Conservation (phyloP, 2,329 filamentous ascomycete species). For the Aureobasidium sp. region DNA sequence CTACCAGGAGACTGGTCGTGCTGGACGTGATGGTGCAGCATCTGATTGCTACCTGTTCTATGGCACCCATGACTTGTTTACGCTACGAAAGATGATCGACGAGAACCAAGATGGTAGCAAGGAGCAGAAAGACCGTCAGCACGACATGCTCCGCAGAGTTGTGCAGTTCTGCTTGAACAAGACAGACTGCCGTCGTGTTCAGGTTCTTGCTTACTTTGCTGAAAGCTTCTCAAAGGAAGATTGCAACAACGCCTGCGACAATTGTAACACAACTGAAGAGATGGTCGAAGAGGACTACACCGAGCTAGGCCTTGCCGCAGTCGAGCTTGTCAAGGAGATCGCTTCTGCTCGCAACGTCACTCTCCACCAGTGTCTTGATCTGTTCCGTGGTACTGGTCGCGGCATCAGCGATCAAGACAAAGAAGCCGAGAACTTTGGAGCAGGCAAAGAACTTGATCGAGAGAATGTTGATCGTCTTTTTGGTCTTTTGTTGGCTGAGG, state of each 20-base stretch:
- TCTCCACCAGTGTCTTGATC: slow-evolving; percentile 71
- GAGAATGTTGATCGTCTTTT: slow-evolving; percentile 80
- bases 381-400: slow-evolving; percentile 63
- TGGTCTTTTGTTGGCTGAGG: slow-evolving; percentile 62
- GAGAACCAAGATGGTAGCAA: slow-evolving; percentile 60
- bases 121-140: slow-evolving; percentile 76
- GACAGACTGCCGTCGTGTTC: slow-evolving; percentile 75
- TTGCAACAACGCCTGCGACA: slow-evolving; percentile 76
- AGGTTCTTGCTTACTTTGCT: slow-evolving; percentile 90
- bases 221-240: slow-evolving; percentile 66
- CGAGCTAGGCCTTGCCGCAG: slow-evolving; percentile 59
- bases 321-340: slow-evolving; percentile 56
- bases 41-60: slow-evolving; percentile 92
- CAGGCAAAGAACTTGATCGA: slow-evolving; percentile 60
- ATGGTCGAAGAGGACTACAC: slow-evolving; percentile 74
- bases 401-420: slow-evolving; percentile 46
- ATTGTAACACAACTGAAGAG: slow-evolving; percentile 64
- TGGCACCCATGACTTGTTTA: slow-evolving; percentile 64
- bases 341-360: slow-evolving; percentile 50
- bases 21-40: slow-evolving; percentile 77
- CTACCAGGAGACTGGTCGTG: slow-evolving; percentile 94
- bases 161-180: slow-evolving; percentile 84
- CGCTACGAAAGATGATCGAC: slow-evolving; percentile 71
- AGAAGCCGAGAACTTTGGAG: slow-evolving; percentile 51
- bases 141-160: slow-evolving; percentile 76